A percentile compares a stretch with the other conserved stretches of the same genome.
Evolutionary conservation across 2,329 filamentous ascomycete species (phyloP).

Genomic region (Ophiostoma triangulosporum): DNA sequence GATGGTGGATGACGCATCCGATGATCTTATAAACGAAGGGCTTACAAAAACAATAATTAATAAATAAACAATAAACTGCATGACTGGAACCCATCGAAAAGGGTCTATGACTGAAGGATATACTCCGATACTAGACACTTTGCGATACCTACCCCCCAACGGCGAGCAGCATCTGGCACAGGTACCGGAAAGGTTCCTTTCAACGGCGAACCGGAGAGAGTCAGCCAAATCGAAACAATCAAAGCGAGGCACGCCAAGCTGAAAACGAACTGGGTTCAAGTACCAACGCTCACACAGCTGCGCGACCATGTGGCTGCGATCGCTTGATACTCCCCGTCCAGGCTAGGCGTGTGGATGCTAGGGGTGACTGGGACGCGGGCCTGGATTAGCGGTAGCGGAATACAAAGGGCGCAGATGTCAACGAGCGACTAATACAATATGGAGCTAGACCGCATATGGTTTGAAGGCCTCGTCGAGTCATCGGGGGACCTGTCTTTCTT

Average conservation of each 20-base stretch:
- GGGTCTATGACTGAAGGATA: neutral
- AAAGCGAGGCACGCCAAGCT: constrained; percentile 2
- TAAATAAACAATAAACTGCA: neutral
- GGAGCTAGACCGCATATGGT: neutral
- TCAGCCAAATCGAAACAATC: constrained; percentile 3
- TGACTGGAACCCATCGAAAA: neutral
- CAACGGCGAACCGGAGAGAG: neutral
- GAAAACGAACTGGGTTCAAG: neutral
- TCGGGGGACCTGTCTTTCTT: neutral
- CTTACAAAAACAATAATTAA: neutral
- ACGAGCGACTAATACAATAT: neutral
- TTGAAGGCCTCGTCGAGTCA: neutral
- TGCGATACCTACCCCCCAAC: neutral
- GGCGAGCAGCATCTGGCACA: neutral
- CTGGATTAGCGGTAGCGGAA: neutral
- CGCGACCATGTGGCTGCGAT: neutral
- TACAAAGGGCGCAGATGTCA: constrained; percentile 1
- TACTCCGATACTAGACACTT: neutral
- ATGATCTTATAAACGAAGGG: neutral
- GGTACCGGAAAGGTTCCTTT: neutral
- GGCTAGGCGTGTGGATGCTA: neutral
- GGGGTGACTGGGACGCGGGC: neutral
- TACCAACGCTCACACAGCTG: neutral
- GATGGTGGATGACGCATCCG: too few species aligned
- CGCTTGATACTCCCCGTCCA: neutral